Percentiles rank a stretch among this genome's conserved stretches.
Conservation (phyloP, 495 filamentous ascomycete genomes). For the Tuber indicum region DNA sequence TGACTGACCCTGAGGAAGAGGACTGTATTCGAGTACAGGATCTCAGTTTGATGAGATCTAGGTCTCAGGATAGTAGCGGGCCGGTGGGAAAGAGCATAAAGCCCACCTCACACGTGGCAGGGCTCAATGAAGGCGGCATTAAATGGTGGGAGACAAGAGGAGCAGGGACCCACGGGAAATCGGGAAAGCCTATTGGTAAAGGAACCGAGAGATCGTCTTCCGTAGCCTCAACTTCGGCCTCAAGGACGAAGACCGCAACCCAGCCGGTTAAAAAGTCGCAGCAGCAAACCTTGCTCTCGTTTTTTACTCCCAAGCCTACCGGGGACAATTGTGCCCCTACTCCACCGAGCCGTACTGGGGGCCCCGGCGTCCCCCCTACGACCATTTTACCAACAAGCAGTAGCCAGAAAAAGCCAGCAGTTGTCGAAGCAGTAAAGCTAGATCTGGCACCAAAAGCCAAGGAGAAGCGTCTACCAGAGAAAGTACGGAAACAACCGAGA, state of each 20-base stretch:
- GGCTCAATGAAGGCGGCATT: not conserved
- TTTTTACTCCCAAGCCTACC: slow-evolving; percentile 9
- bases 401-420: not conserved
- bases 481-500: slow-evolving; percentile 23
- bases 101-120: not conserved
- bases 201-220: not conserved
- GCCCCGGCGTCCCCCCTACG: not conserved
- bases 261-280: not conserved
- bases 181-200: not conserved
- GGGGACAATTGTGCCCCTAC: not conserved
- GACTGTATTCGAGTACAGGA: slow-evolving; percentile 38
- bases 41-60: slow-evolving; percentile 23
- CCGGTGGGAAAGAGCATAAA: slow-evolving; percentile 5
- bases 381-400: not conserved
- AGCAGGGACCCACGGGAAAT: not conserved
- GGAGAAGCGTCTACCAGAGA: slow-evolving; percentile 20
- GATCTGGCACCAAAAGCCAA: slow-evolving; percentile 25
- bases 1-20: slow-evolving; percentile 33
- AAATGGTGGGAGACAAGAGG: not conserved
- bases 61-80: not conserved
- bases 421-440: slow-evolving; percentile 13
- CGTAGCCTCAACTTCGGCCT: not conserved
- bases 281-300: slow-evolving; percentile 30
- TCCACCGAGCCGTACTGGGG: not conserved
- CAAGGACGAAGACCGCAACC: not conserved